Base-by-base conservation (phyloP, 1,284 basidiomycete species). In the Rhodotorula sp. region DNA sequence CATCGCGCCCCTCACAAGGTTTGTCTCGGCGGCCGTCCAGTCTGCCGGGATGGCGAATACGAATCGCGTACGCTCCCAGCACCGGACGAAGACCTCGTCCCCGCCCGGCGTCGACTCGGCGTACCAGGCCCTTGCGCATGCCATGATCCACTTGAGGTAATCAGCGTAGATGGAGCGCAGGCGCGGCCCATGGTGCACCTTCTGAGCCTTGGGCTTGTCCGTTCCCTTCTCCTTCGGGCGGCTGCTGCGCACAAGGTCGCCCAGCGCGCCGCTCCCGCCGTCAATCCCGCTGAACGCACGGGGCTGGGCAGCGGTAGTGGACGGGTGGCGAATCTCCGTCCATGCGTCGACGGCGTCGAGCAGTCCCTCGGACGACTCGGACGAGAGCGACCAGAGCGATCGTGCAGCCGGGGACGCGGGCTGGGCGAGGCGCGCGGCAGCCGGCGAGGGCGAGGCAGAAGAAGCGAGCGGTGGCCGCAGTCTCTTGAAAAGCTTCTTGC, bases 51-150 rank as follows among this genome's bases (percentile, higher is more conserved):
- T 58, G 0, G 69, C 48, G 22, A 73, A 21, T 22, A 70, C 56
- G 56, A 73, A 67, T 1, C 60, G 39, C 34, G 55, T 44, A 0
- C 32, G 6, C 0, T 44, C 12, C 72, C 69, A 73, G 15, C 66
- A 60, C 13, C 63, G 63, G 17, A 70, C 44, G 50, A 73, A 73
- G 25, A n/a, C 60, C 44, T 39, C 36, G 44, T 67, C 68, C 19
- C 69, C 72, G 36, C 54, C 12, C 0, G 48, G 51, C 1, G 53
- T 48, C 9, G 46, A 37, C 25, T 73, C 72, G 59, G 48, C 25
- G 19, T 59, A 73, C 59, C 67, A 70, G 29, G 66, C 66, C 22
- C 69, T 59, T 9, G 69, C 72, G 32, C 21, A 22, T 9, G 59
- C 59, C 5, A 60, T 44, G 29, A 48, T 22, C 32, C 44, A 60